Base-by-base conservation (phyloP, 148 eudicot genomes). In the Polygonum maritimum region DNA sequence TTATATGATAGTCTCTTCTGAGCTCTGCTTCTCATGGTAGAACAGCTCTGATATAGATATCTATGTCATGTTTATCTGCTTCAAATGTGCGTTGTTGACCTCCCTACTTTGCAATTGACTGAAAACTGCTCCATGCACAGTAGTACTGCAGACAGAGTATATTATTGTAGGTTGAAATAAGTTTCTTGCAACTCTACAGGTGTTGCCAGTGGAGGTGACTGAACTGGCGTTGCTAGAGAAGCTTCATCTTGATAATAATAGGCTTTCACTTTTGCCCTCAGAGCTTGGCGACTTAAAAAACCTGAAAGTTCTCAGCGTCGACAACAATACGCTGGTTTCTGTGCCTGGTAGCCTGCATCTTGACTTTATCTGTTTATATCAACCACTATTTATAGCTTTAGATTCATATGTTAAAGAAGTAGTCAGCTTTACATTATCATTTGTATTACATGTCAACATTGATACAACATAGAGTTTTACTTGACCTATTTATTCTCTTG, bases 241-340 rank as follows among this genome's bases (percentile, higher is more conserved):
- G 86, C 83, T 96, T 49, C 86, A 91, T 82, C 94, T 96, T 79
- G 97, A 96, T 83, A 85, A 86, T 55, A 96, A 96, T 79, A 89
- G 83, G 84, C 89, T 96, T 67, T 79, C 90, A 72, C 78, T 82
- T 81, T 87, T 96, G 83, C 98, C 98, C 71, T 83, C 99, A 73
- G 98, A 92, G 85, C 88, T 96, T 65, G 95, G 98, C n/a, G 85
- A 81, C 79, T 88, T 96, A 57, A 92, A 88, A 85, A 85, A 85
- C 87, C 81, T 96, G 73, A 92, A 96, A 83, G 97, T 92, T 74
- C 89, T 96, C 40, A 84, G 90, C 33, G 97, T 83, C 80, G 99
- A 96, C 87, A 78, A 88, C 76, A 96, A 96, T 77, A 77, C 87
- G 91, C 82, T 96, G 74, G 90, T 81, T 78, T 89, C 99, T 71